Evolutionary conservation across 768 basidiomycete species (phyloP).

Genomic region (Kondoa subrosea): DNA sequence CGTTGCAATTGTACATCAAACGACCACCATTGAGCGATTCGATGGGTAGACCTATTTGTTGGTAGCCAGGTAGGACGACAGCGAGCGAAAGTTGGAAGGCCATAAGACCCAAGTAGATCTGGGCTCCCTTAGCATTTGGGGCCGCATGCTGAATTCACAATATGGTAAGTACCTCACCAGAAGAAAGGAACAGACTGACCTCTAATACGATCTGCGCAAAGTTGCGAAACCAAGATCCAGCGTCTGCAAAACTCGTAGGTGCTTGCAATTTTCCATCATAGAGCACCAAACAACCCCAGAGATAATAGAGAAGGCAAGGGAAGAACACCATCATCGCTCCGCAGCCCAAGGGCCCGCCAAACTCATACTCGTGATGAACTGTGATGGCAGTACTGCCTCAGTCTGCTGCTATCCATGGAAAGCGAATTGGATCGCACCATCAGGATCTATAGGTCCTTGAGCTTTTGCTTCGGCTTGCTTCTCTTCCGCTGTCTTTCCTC

Average conservation of each 20-base stretch:
- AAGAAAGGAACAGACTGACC: constrained; percentile 4
- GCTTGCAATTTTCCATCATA: constrained; percentile 52
- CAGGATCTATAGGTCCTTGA: neutral
- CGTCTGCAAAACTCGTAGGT: constrained; percentile 5
- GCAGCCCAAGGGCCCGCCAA: neutral
- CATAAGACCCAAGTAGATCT: constrained; percentile 75
- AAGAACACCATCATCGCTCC: constrained; percentile 71
- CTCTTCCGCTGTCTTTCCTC: neutral
- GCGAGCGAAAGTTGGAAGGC: constrained; percentile 79
- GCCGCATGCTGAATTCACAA: constrained; percentile 67
- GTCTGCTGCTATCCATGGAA: too few species aligned
- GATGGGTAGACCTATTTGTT: constrained; percentile 89
- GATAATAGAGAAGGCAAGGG: constrained; percentile 91
- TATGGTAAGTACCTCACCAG: neutral
- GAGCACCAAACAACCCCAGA: constrained; percentile 94
- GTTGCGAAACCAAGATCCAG: constrained; percentile 9
- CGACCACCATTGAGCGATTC: constrained; percentile 84
- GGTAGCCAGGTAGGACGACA: constrained; percentile 73
- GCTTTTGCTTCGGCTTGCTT: neutral
- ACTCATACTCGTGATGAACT: neutral
- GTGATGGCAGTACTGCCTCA: too few species aligned
- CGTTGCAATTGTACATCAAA: constrained; percentile 94
- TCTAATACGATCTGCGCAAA: constrained; percentile 16
- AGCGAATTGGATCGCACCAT: too few species aligned
- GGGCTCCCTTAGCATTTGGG: constrained; percentile 74